Evolutionary conservation across 148 eudicot species (phyloP).

Genomic region (Nyssa sinensis): DNA sequence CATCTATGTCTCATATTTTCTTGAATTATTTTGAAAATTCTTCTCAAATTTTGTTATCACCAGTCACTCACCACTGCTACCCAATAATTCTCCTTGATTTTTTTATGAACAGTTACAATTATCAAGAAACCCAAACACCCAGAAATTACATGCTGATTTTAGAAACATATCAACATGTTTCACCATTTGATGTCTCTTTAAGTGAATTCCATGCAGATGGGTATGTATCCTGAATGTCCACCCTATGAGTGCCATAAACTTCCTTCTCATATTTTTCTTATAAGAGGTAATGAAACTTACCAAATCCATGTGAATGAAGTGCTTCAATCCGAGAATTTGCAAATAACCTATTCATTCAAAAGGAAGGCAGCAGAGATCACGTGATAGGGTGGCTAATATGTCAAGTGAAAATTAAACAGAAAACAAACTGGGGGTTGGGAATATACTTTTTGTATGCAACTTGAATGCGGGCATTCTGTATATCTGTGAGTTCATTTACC

Average conservation of each 20-base stretch:
- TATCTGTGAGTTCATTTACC: constrained; percentile 54
- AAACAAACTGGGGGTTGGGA: constrained; percentile 2
- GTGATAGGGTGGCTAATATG: neutral
- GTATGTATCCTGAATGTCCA: neutral
- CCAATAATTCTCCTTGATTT: too few relatives aligned
- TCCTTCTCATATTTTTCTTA: neutral
- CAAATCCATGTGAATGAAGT: constrained; percentile 66
- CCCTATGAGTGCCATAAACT: neutral
- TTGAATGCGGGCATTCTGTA: constrained; percentile 61
- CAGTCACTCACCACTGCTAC: neutral
- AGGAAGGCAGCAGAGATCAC: neutral
- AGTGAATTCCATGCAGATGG: neutral
- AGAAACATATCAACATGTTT: neutral
- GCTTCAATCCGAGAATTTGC: constrained; percentile 38
- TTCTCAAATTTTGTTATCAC: neutral
- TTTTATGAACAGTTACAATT: neutral
- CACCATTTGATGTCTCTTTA: neutral
- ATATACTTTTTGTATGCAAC: constrained; percentile 62
- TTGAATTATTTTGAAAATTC: neutral
- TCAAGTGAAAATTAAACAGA: constrained; percentile 1
- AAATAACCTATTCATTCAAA: constrained; percentile 42
- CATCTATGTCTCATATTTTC: neutral
- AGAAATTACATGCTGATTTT: neutral
- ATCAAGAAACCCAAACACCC: neutral
- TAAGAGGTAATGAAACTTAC: constrained; percentile 27